Conservation (phyloP, 75 land plant species). For the Pinus tabuliformis region DNA sequence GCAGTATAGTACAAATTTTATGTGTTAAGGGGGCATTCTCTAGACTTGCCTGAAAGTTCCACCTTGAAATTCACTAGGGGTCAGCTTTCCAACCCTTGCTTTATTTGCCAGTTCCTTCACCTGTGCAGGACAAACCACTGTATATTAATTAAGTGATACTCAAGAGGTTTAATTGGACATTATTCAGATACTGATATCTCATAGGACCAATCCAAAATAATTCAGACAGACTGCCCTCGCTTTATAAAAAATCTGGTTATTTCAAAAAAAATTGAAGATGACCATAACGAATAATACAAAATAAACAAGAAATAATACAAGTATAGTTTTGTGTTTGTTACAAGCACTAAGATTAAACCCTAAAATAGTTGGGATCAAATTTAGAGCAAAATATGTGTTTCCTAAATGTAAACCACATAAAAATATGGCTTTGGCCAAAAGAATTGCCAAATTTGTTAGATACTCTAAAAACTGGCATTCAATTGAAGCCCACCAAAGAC, state of each 20-base stretch:
- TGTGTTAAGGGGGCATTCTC: not conserved
- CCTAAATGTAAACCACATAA: too few relatives aligned
- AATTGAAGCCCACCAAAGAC: too few relatives aligned
- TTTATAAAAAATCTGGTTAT: not conserved
- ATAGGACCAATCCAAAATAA: not conserved
- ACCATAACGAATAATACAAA: not conserved
- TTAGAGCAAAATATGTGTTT: too few relatives aligned
- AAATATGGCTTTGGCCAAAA: too few relatives aligned
- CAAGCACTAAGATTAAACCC: not conserved
- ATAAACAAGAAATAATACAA: not conserved
- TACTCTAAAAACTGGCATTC: too few relatives aligned
- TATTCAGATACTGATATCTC: not conserved
- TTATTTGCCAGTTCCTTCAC: slow-evolving; percentile 90
- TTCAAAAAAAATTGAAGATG: not conserved
- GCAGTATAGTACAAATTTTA: not conserved
- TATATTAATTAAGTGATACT: not conserved
- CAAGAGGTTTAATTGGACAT: not conserved
- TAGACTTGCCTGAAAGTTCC: slow-evolving; percentile 88
- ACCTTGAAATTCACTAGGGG: slow-evolving; percentile 90
- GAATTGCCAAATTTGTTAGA: too few relatives aligned
- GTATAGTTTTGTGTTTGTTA: too few relatives aligned
- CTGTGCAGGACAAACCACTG: slow-evolving; percentile 28
- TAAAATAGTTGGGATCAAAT: not conserved
- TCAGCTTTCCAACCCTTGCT: slow-evolving; percentile 83
- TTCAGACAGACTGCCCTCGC: not conserved